Percentiles rank a stretch among this genome's conserved stretches.
Conservation (phyloP, 164 flowering plant genomes). For the Tinospora cordifolia region DNA sequence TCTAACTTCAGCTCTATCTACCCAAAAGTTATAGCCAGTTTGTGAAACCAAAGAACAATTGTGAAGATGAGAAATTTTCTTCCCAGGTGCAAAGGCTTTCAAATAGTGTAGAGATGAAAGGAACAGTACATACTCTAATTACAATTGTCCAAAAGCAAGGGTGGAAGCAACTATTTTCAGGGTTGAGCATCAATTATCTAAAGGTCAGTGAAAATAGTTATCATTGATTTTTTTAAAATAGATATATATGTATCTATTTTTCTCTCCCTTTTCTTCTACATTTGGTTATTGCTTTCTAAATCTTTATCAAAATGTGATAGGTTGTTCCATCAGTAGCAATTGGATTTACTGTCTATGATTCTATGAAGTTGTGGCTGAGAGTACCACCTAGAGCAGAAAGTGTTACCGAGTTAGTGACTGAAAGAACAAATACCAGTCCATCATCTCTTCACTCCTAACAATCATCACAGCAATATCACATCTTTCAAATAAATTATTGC, state of each 20-base stretch:
- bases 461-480: background rate
- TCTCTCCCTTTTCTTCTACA: background rate
- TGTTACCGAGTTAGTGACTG: conserved; percentile 32
- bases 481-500: background rate
- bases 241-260: background rate
- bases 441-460: conserved; percentile 37
- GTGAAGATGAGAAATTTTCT: conserved; percentile 7
- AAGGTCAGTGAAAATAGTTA: conserved; percentile 54
- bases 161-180: conserved; percentile 91
- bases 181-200: conserved; percentile 87
- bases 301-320: conserved; percentile 27
- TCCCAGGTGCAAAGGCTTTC: conserved; percentile 61
- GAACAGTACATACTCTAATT: conserved; percentile 65
- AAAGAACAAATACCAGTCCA: conserved; percentile 28
- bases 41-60: background rate
- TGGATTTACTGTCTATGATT: conserved; percentile 89
- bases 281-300: background rate
- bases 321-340: conserved; percentile 98
- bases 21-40: background rate
- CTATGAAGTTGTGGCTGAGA: conserved; percentile 64
- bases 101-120: conserved; percentile 36
- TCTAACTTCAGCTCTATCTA: background rate
- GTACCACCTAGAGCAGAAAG: conserved; percentile 75
- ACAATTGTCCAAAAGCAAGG: conserved; percentile 63
- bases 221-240: too few species aligned